Evolutionary conservation across 495 filamentous ascomycete genomes (phyloP), one percentile per base, ranked within the genome.

Genomic region (Trichodelitschia bisporula): DNA sequence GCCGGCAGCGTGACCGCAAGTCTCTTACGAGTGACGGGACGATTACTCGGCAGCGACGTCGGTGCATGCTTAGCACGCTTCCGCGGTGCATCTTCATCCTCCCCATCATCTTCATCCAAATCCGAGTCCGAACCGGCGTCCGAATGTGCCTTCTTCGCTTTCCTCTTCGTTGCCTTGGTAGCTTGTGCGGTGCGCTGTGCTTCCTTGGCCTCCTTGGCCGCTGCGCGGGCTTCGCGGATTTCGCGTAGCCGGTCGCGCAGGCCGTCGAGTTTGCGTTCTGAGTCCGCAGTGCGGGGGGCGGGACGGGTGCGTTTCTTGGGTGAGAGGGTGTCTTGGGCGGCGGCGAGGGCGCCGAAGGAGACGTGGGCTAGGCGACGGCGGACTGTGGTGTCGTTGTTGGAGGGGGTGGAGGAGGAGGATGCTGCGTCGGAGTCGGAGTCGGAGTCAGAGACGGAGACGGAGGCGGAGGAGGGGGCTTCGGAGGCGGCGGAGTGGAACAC

Each of bases 311-410:
- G 59, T 51, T 50, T 62, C 43, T 30, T 41, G 50, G 35, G 57
- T 46, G 23, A 34, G 13, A 27, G n/a, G n/a, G 36, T 18, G 26
- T 46, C 33, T 55, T 89, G 74, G 2, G 86, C 86, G 59, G 76
- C 73, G 31, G 72, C 75, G 17, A 97, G 58, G 0, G 78, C 72
- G 30, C 80, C 82, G 46, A 97, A 97, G 19, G 82, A 84, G 31
- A 93, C 38, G 28, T 37, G n/a, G n/a, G n/a, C n/a, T n/a, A n/a
- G n/a, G n/a, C n/a, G n/a, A n/a, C n/a, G n/a, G n/a, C n/a, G n/a
- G n/a, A n/a, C n/a, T n/a, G n/a, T n/a, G n/a, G n/a, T n/a, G n/a
- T n/a, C n/a, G n/a, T n/a, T n/a, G n/a, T n/a, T n/a, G n/a, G n/a
- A n/a, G n/a, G n/a, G n/a, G n/a, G n/a, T n/a, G n/a, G n/a, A n/a